A percentile compares a stretch with the other conserved stretches of the same genome.
Conservation (phyloP, 495 filamentous ascomycete species). For the Penicillium coprophilum region DNA sequence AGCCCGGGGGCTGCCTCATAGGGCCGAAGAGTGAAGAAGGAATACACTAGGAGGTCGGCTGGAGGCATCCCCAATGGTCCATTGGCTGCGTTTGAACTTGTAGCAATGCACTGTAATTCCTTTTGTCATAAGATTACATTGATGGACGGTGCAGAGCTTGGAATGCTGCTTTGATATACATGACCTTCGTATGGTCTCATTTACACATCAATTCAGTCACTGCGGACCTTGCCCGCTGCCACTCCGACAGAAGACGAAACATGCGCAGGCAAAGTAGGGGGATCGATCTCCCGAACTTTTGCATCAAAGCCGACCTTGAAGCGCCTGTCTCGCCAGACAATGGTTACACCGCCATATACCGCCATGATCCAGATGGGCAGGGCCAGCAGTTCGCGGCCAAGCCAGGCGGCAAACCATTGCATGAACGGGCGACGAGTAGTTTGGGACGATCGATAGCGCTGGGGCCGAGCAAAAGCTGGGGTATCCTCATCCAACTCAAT, state of each 20-base stretch:
- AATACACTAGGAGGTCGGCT: too few relatives aligned
- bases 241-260: slow-evolving; percentile 21
- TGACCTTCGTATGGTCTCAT: slow-evolving; percentile 5
- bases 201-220: slow-evolving; percentile 31
- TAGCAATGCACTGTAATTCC: slow-evolving; percentile 12
- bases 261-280: slow-evolving; percentile 10
- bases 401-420: slow-evolving; percentile 80
- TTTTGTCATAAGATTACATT: slow-evolving; percentile 5
- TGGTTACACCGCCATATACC: slow-evolving; percentile 76
- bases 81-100: too few relatives aligned
- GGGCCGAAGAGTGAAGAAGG: too few relatives aligned
- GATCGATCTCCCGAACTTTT: slow-evolving; percentile 60
- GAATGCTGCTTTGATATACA: slow-evolving; percentile 19
- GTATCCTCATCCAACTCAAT: slow-evolving; percentile 73
- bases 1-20: too few relatives aligned
- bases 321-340: slow-evolving; percentile 79
- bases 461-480: slow-evolving; percentile 64
- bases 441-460: slow-evolving; percentile 15
- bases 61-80: too few relatives aligned
- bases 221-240: slow-evolving; percentile 25
- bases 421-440: slow-evolving; percentile 54
- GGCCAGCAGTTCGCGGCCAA: slow-evolving; percentile 78
- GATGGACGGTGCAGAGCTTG: neutral
- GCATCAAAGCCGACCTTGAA: slow-evolving; percentile 84
- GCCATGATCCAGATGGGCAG: slow-evolving; percentile 87